Evolutionary conservation across 1,139 yeast genomes (phyloP).

Genomic region (Suhomyces wounanorum): DNA sequence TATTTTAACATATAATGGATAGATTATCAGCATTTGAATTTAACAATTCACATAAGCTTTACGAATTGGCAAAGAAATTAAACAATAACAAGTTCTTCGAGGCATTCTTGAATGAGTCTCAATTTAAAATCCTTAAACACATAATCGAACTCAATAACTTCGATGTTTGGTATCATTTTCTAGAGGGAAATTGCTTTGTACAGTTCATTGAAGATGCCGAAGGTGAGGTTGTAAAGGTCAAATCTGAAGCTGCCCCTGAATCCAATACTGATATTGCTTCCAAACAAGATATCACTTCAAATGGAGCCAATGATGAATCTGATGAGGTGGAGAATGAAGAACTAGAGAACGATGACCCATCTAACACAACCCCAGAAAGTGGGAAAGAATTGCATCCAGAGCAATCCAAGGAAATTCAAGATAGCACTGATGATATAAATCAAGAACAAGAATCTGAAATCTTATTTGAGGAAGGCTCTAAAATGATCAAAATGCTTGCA

Average conservation of each 20-base stretch:
- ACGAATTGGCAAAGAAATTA: conserved; percentile 50
- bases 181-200: conserved; percentile 53
- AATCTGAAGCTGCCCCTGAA: neutral
- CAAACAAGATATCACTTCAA: neutral
- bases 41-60: conserved; percentile 43
- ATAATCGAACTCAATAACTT: conserved; percentile 35
- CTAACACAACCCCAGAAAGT: conserved; percentile 13
- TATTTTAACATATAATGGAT: conserved; percentile 30
- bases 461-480: conserved; percentile 50
- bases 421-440: neutral
- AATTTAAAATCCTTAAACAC: conserved; percentile 52
- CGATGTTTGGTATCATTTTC: conserved; percentile 53
- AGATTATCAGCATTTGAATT: conserved; percentile 45
- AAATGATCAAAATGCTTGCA: conserved; percentile 56
- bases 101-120: conserved; percentile 62
- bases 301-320: conserved; percentile 4
- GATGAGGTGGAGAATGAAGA: neutral
- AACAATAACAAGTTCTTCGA: conserved; percentile 53
- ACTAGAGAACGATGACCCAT: neutral
- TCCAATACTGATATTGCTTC: neutral
- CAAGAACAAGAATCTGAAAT: conserved; percentile 20
- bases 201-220: conserved; percentile 25
- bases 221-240: neutral
- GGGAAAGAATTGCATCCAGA: neutral
- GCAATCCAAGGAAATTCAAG: conserved; percentile 4